Evolutionary conservation across 1,139 yeast species (phyloP), one percentile per base, ranked within the genome.

Genomic region (Yamadazyma sp.): DNA sequence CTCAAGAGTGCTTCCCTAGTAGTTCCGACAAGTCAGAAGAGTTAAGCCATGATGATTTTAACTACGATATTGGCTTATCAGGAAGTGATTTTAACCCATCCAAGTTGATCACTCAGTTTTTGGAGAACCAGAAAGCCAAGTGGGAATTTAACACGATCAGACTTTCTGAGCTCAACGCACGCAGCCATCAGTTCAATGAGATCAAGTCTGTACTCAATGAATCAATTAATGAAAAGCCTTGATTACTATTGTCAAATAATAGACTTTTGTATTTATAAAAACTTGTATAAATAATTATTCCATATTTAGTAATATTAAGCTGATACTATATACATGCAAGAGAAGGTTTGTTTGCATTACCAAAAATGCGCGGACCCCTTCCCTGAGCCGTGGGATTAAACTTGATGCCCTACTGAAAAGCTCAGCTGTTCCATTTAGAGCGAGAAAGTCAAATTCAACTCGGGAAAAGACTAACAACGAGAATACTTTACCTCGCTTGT

Each of bases 21-120:
- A 22, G 40, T 6, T 46, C 17, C 13, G 15, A 12, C 10, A 12
- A 25, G 6, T 6, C 15, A 4, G 28, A 7, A 6, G 14, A n/a
- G 11, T n/a, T n/a, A 4, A 12, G 12, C 12, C 12, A n/a, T 15
- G 14, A 12, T 14, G 42, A 42, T 3, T 59, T 63, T 31, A 44
- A 58, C 36, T 59, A 52, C 33, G 45, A 50, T 2, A 38, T 45
- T 6, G 69, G 69, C 6, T 39, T 61, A 10, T 54, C 47, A 29
- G 40, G 46, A 8, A 42, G 47, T n/a, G 71, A 65, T 37, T 65
- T 53, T 35, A 49, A 64, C 42, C 61, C 68, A 0, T 35, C 43
- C 3, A 38, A 41, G 16, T 44, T 62, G n/a, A 44, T 64, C 7
- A 42, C 45, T 4, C 41, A 43, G 24, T 54, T 44, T 40, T 45